phyloP scores from a whole-genome alignment of 2,329 filamentous ascomycete genomes.

The Neodidymelliopsis sp. region DNA sequence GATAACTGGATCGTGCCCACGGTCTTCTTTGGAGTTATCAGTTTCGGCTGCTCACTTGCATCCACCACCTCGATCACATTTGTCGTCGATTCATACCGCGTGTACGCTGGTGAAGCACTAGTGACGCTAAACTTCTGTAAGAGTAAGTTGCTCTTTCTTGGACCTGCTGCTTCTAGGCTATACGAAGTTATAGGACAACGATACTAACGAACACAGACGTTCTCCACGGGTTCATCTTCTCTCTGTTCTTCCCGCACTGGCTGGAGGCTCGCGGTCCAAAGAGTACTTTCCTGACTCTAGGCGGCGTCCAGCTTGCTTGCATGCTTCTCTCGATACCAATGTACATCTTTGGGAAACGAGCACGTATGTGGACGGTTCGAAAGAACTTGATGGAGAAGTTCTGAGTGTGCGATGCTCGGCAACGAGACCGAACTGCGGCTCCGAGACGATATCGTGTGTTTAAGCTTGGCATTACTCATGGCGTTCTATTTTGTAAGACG shows the following conservation, averaged over 20 bases:
- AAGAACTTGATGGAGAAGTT: conserved; percentile 87
- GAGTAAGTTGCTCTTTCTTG: conserved; percentile 59
- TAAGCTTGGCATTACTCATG: conserved; percentile 20
- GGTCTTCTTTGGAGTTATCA: conserved; percentile 89
- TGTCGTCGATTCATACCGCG: conserved; percentile 89
- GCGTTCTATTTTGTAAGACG: conserved; percentile 8
- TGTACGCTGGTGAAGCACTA: conserved; percentile 91
- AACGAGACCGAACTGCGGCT: neutral
- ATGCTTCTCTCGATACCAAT: conserved; percentile 83
- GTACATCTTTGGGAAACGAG: conserved; percentile 92
- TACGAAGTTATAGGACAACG: neutral
- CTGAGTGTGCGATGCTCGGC: conserved; percentile 35
- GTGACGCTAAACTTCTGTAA: conserved; percentile 96
- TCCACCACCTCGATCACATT: conserved; percentile 94
- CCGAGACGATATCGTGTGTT: conserved; percentile 11
- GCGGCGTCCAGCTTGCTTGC: conserved; percentile 81
- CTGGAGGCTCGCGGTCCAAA: conserved; percentile 76
- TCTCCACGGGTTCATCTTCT: conserved; percentile 87
- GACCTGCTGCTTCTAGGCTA: neutral
- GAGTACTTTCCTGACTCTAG: conserved; percentile 81
- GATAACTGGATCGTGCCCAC: conserved; percentile 92
- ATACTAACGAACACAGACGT: conserved; percentile 61
- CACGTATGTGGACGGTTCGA: conserved; percentile 91
- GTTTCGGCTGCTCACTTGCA: conserved; percentile 89
- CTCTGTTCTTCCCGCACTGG: conserved; percentile 76